Evolutionary conservation across 2,329 filamentous ascomycete genomes (phyloP).

Genomic region (Fusarium sp.): DNA sequence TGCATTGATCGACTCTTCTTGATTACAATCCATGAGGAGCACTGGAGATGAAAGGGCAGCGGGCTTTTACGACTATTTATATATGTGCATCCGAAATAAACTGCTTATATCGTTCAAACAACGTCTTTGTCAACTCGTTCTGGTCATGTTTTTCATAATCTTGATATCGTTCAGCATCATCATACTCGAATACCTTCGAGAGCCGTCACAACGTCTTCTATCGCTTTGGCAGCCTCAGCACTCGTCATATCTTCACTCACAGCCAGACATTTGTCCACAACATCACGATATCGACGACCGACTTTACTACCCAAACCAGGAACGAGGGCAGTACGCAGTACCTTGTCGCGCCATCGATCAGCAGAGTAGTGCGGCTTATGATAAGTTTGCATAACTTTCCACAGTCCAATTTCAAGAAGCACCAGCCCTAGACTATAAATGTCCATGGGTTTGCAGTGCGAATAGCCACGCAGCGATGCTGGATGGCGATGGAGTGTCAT

Average conservation of each 20-base stretch:
- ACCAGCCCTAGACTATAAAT: constrained; percentile 64
- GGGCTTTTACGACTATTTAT: constrained; percentile 37
- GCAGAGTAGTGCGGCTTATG: constrained; percentile 57
- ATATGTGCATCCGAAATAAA: constrained; percentile 43
- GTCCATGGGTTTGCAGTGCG: constrained; percentile 62
- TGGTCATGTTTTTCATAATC: not conserved
- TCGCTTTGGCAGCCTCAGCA: constrained; percentile 53
- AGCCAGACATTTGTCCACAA: constrained; percentile 56
- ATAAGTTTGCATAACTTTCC: constrained; percentile 56
- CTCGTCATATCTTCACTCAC: constrained; percentile 53
- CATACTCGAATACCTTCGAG: constrained; percentile 54
- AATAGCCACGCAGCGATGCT: constrained; percentile 53
- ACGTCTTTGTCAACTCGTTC: not conserved
- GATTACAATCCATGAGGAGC: constrained; percentile 21
- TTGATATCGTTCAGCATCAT: not conserved
- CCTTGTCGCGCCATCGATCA: constrained; percentile 56
- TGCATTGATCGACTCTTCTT: constrained; percentile 30
- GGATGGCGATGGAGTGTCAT: constrained; percentile 61
- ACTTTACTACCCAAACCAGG: constrained; percentile 56
- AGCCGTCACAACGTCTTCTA: constrained; percentile 56
- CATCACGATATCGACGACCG: constrained; percentile 53
- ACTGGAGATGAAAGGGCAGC: constrained; percentile 29
- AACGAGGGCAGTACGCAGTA: constrained; percentile 55
- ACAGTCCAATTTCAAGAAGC: constrained; percentile 63
- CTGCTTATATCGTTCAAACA: constrained; percentile 21